phyloP scores from a whole-genome alignment of 1,139 yeast species.

The Yamadazyma trypodendri region DNA sequence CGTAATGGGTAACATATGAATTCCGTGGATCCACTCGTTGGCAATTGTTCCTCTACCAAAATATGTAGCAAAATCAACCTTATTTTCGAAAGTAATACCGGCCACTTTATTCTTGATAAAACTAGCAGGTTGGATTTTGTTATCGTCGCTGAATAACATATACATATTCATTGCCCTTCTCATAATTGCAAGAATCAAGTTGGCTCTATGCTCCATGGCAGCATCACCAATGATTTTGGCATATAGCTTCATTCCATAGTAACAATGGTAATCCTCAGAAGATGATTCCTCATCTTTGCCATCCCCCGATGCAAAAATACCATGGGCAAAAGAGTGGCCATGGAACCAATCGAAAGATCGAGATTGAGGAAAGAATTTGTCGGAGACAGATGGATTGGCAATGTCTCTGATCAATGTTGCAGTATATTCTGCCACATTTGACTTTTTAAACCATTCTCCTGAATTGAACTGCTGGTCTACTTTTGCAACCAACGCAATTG shows the following conservation, averaged over 20 bases:
- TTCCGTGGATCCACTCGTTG: conserved; percentile 49
- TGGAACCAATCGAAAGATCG: conserved; percentile 47
- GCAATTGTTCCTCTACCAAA: conserved; percentile 45
- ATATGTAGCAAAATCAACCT: conserved; percentile 44
- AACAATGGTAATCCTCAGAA: conserved; percentile 47
- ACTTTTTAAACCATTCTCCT: conserved; percentile 28
- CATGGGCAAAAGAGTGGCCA: conserved; percentile 50
- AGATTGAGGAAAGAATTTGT: conserved; percentile 38
- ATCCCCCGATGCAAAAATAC: conserved; percentile 44
- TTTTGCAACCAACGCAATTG: conserved; percentile 62
- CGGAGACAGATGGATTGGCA: conserved; percentile 38
- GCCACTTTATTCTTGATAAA: conserved; percentile 43
- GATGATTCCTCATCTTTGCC: conserved; percentile 50
- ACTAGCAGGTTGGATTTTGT: conserved; percentile 36
- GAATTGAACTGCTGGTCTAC: conserved; percentile 41
- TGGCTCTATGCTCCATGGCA: conserved; percentile 38
- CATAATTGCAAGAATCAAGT: conserved; percentile 44
- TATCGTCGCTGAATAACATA: conserved; percentile 41
- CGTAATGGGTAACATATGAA: conserved; percentile 48
- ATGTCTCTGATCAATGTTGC: conserved; percentile 39
- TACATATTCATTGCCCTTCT: conserved; percentile 43
- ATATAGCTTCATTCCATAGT: conserved; percentile 42
- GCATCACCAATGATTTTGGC: conserved; percentile 33
- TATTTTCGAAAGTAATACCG: conserved; percentile 47
- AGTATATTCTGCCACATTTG: conserved; percentile 33